These are phyloP conservation scores for Lachnellula arida DNA, from an alignment of 2,329 filamentous ascomycete genomes.

Conservation along the genomic window DNA sequence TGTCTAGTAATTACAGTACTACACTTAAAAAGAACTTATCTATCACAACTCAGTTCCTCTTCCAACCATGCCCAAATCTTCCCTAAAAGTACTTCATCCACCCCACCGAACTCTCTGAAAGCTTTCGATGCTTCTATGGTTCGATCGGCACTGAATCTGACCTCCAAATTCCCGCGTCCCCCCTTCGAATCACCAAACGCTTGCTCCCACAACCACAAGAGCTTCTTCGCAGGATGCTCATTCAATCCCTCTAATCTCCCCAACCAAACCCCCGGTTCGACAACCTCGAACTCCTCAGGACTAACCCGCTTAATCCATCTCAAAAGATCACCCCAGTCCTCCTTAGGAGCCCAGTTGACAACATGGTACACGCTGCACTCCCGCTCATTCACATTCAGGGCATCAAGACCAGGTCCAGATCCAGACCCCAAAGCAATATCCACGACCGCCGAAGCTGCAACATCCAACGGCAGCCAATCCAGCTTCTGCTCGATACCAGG, in stretches of 20 bases:
- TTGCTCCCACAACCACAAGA: constrained; percentile 47
- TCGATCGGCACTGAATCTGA: constrained; percentile 22
- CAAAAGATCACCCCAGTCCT: constrained; percentile 44
- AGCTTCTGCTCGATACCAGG: constrained; percentile 38
- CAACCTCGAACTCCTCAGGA: constrained; percentile 34
- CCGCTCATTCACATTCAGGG: no score
- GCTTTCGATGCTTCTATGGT: constrained; percentile 33
- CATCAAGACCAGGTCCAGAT: no score
- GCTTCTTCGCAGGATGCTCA: constrained; percentile 38
- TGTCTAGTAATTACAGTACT: no score
- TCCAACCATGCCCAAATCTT: constrained; percentile 36
- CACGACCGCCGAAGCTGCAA: constrained; percentile 39
- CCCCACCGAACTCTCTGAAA: constrained; percentile 34
- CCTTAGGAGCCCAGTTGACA: constrained; percentile 39
- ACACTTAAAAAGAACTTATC: no score
- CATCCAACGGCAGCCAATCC: constrained; percentile 44
- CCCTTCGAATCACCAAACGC: constrained; percentile 34
- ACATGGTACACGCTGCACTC: constrained; percentile 41
- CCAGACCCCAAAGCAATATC: constrained; percentile 32
- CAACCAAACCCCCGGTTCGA: constrained; percentile 39
- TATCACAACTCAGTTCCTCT: no score
- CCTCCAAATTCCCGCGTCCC: neutral
- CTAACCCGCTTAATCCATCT: constrained; percentile 34
- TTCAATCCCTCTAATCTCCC: constrained; percentile 28
- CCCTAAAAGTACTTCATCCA: constrained; percentile 40